Conservation (phyloP, 495 filamentous ascomycete species). For the Poronia punctata region DNA sequence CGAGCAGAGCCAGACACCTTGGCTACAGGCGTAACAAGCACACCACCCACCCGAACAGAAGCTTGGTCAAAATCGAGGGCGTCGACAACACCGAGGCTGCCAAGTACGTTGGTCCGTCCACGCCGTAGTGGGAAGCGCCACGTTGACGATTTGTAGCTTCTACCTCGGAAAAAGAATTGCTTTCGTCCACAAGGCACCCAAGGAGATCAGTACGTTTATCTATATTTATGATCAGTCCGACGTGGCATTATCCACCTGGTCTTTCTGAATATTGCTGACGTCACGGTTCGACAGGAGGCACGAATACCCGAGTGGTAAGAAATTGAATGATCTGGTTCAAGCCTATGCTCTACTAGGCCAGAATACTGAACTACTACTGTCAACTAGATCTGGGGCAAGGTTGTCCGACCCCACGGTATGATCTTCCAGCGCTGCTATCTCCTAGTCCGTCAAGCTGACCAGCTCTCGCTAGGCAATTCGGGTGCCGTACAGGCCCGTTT, state of each 20-base stretch:
- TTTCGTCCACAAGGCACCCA: slow-evolving; percentile 85
- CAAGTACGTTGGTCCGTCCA: slow-evolving; percentile 46
- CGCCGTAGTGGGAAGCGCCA: neutral
- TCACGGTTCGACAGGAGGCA: slow-evolving; percentile 43
- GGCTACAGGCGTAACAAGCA: slow-evolving; percentile 85
- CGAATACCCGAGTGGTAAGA: slow-evolving; percentile 71
- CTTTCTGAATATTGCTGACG: neutral
- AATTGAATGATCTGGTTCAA: neutral
- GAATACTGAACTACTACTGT: neutral
- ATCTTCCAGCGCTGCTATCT: slow-evolving; percentile 7
- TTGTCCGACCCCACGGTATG: slow-evolving; percentile 84
- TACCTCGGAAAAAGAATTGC: slow-evolving; percentile 90
- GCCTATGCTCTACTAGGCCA: neutral
- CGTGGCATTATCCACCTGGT: too few relatives aligned
- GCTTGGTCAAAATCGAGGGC: slow-evolving; percentile 89
- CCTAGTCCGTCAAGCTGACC: slow-evolving; percentile 5
- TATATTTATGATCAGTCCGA: too few relatives aligned
- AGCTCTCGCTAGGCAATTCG: slow-evolving; percentile 61
- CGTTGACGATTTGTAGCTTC: slow-evolving; percentile 46
- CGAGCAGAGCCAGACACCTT: slow-evolving; percentile 69
- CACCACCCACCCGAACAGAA: slow-evolving; percentile 71
- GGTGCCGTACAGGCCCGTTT: slow-evolving; percentile 91
- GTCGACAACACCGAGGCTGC: slow-evolving; percentile 77
- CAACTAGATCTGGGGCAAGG: slow-evolving; percentile 79
- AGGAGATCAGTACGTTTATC: slow-evolving; percentile 54